phyloP scores from a whole-genome alignment of 1,284 basidiomycete species.

The Chiua sp. region DNA sequence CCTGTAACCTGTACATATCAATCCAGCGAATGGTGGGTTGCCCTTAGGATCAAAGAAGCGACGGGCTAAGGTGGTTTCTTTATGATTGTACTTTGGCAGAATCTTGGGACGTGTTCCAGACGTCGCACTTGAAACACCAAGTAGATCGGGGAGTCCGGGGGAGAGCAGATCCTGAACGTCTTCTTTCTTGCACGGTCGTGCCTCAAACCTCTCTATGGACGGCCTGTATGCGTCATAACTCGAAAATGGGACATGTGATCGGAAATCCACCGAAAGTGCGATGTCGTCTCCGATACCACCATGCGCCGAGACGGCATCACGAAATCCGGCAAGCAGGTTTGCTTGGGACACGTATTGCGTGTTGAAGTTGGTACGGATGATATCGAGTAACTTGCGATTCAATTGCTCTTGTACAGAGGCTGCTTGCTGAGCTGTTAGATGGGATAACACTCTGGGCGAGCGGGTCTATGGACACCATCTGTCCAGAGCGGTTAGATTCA shows the following conservation, averaged over 20 bases:
- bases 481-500: neutral
- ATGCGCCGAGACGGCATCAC: constrained; percentile 9
- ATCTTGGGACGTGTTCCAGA: neutral
- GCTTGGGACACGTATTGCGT: constrained; percentile 13
- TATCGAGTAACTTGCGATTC: constrained; percentile 2
- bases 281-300: constrained; percentile 1
- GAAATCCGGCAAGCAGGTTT: constrained; percentile 15
- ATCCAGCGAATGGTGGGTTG: neutral
- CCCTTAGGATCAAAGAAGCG: neutral
- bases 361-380: constrained; percentile 12
- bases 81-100: neutral
- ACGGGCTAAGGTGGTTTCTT: too few species aligned
- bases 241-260: constrained; percentile 20
- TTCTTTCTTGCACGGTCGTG: constrained; percentile 7
- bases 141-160: neutral
- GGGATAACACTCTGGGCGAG: neutral
- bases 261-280: constrained; percentile 12
- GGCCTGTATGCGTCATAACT: constrained; percentile 22
- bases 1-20: constrained; percentile 7
- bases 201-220: constrained; percentile 20
- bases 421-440: neutral
- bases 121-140: neutral
- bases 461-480: neutral
- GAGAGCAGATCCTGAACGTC: constrained; percentile 3
- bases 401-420: constrained; percentile 1